Evolutionary conservation across 768 basidiomycete species (phyloP), one percentile per base, ranked within the genome.

Genomic region (Thelephora aurantiotincta): DNA sequence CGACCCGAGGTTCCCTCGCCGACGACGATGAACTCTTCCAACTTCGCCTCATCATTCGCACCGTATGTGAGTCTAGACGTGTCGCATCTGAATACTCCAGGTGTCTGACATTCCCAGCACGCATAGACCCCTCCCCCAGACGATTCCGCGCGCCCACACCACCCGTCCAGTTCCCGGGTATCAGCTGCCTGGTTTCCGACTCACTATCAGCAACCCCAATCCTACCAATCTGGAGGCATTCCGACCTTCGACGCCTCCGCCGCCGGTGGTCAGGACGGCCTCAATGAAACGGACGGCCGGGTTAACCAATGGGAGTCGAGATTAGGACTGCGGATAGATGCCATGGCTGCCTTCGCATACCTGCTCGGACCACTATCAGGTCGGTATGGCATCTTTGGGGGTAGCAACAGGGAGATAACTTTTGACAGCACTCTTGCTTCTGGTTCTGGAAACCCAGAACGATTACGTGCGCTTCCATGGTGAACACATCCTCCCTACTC

Each of bases 391-490:
- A 37, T 11, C 13, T 2, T 22, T 34, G 36, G n/a, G 35, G 20
- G 37, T 35, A 35, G 12, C 11, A 46, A 46, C 43, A 35, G 11
- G 46, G 22, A 16, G 46, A 42, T 48, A 19, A 37, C 30, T 43
- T 18, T 23, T 50, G 22, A 48, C 35, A 84, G 86, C 85, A 2
- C 62, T 87, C 26, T 22, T 68, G 1, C 60, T 86, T 30, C 69
- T 88, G 9, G 70, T 84, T n/a, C 52, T 78, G n/a, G 84, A 88
- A 63, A 88, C 78, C 9, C 73, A 75, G 51, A 82, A 82, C 55
- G 80, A 86, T 60, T 81, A 75, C 52, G 75, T 86, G 49, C 77
- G 85, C 46, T 87, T 86, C 59, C 83, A 85, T 58, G 80, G 83
- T 82, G 46, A 56, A 73, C 57, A 18, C 12, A 44, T 45, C 22